phyloP scores from a whole-genome alignment of 2,329 filamentous ascomycete species.

The Alternaria sp. region DNA sequence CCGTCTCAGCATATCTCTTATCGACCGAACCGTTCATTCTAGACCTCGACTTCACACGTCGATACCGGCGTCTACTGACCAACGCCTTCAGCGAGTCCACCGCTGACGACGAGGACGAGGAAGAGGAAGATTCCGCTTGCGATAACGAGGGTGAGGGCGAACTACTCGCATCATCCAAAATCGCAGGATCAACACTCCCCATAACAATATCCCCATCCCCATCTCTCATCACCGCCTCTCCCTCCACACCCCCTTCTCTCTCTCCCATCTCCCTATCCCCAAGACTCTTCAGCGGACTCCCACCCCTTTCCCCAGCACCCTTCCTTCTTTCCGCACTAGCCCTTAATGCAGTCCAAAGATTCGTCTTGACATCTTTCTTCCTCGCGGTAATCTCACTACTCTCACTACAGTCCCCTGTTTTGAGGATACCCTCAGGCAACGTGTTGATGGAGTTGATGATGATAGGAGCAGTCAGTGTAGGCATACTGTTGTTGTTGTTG shows the following conservation, averaged over 20 bases:
- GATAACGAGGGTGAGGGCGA: not conserved
- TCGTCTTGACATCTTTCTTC: constrained; percentile 18
- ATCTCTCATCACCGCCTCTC: not conserved
- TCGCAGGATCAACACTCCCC: not conserved
- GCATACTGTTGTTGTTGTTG: not conserved
- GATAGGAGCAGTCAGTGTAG: not conserved
- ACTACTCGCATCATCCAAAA: not conserved
- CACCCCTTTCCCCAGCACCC: not conserved
- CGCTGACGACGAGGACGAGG: not conserved
- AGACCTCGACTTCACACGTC: not conserved
- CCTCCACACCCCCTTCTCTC: not conserved
- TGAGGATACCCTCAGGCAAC: constrained; percentile 22
- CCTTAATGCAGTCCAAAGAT: constrained; percentile 35
- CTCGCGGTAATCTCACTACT: not conserved
- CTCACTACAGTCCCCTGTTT: constrained; percentile 14
- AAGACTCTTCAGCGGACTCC: too few species aligned
- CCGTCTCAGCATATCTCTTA: not conserved
- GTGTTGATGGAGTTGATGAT: not conserved
- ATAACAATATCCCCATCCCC: constrained; percentile 11
- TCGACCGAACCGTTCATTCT: not conserved
- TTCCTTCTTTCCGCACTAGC: constrained; percentile 37
- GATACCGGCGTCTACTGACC: constrained; percentile 6
- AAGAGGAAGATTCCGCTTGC: not conserved
- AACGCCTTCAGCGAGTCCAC: constrained; percentile 3
- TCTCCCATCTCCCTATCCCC: not conserved